phyloP scores from a whole-genome alignment of 495 filamentous ascomycete genomes.

The Penicillium manginii region DNA sequence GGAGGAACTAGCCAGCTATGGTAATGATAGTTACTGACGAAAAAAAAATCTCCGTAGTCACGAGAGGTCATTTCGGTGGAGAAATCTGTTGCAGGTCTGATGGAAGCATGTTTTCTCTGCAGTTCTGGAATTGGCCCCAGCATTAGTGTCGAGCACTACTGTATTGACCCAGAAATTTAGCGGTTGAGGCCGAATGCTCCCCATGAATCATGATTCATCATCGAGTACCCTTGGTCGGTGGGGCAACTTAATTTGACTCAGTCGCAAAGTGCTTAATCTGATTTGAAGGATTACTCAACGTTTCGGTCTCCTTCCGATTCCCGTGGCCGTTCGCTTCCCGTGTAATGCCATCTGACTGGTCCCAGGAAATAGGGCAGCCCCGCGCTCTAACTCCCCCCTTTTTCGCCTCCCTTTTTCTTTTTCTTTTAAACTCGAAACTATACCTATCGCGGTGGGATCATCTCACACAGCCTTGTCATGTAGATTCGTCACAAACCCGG shows the following conservation, averaged over 20 bases:
- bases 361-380: background rate
- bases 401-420: background rate
- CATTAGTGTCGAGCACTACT: background rate
- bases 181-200: background rate
- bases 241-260: constrained; percentile 20
- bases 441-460: constrained; percentile 1
- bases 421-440: constrained; percentile 1
- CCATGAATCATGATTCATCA: constrained; percentile 8
- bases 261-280: constrained; percentile 8
- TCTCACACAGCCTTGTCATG: background rate
- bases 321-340: background rate
- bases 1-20: background rate
- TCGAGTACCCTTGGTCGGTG: constrained; percentile 3
- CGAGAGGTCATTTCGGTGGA: background rate
- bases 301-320: constrained; percentile 10
- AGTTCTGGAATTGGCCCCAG: background rate
- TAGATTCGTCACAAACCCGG: background rate
- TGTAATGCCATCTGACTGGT: constrained; percentile 1
- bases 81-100: background rate
- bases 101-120: background rate
- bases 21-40: background rate
- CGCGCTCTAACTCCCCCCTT: background rate
- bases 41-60: background rate
- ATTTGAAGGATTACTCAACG: constrained; percentile 9
- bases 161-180: background rate